Percentiles rank a stretch among this genome's conserved stretches.
phyloP scores from a whole-genome alignment of 2,329 filamentous ascomycete species.

The Cadophora sp. region DNA sequence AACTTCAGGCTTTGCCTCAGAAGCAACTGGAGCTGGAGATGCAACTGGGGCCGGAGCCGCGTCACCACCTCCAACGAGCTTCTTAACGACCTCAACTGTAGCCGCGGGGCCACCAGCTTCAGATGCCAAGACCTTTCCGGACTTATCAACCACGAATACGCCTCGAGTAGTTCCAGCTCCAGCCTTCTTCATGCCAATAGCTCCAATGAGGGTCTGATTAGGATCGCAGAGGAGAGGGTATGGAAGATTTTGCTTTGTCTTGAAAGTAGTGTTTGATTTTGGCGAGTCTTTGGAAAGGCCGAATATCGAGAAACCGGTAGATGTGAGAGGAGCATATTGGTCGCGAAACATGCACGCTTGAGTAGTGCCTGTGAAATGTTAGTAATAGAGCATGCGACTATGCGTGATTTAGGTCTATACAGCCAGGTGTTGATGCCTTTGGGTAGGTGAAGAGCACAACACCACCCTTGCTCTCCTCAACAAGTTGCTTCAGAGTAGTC shows the following conservation, averaged over 20 bases:
- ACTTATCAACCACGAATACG: slow-evolving; percentile 85
- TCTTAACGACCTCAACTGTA: slow-evolving; percentile 79
- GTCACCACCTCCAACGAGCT: slow-evolving; percentile 61
- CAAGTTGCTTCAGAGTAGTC: slow-evolving; percentile 79
- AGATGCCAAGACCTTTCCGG: slow-evolving; percentile 78
- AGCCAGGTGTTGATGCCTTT: slow-evolving; percentile 91
- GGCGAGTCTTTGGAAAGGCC: slow-evolving; percentile 87
- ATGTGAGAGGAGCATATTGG: slow-evolving; percentile 76
- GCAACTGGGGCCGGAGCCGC: slow-evolving; percentile 27
- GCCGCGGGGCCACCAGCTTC: slow-evolving; percentile 78
- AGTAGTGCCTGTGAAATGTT: slow-evolving; percentile 73
- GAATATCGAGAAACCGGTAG: slow-evolving; percentile 83
- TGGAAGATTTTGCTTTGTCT: slow-evolving; percentile 86
- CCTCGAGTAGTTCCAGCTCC: slow-evolving; percentile 83
- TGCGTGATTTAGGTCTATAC: slow-evolving; percentile 56
- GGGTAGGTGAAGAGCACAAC: slow-evolving; percentile 96
- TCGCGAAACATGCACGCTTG: slow-evolving; percentile 96
- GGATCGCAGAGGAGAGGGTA: slow-evolving; percentile 91
- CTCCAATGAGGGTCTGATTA: slow-evolving; percentile 73
- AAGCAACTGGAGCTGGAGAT: slow-evolving; percentile 16
- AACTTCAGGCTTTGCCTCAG: slow-evolving; percentile 34
- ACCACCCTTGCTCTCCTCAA: slow-evolving; percentile 83
- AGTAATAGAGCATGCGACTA: not conserved
- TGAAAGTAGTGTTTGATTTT: slow-evolving; percentile 92
- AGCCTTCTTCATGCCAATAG: slow-evolving; percentile 88